Conservation (phyloP, 352 stramenopile genomes). For the Globisporangium barbulae region DNA sequence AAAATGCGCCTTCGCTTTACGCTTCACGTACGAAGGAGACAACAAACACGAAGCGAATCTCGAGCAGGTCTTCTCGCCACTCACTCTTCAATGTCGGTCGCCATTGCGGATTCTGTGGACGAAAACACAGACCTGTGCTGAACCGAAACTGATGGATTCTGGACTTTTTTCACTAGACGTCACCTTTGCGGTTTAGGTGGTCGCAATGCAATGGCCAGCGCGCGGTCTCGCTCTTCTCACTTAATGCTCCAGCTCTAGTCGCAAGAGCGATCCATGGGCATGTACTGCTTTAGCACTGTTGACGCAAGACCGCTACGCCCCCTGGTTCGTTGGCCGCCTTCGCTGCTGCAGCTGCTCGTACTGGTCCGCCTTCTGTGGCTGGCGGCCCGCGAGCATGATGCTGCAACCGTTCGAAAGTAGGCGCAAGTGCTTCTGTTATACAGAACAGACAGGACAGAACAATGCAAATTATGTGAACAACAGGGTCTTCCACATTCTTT, state of each 20-base stretch:
- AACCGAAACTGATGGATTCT: conserved; percentile 14
- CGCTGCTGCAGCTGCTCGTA: not conserved
- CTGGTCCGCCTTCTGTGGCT: not conserved
- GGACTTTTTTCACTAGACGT: conserved; percentile 14
- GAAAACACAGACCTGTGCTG: not conserved
- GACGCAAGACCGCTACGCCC: not conserved
- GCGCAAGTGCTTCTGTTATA: conserved; percentile 49
- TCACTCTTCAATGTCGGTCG: no score
- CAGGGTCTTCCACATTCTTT: not conserved
- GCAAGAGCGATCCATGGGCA: not conserved
- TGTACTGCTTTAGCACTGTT: not conserved
- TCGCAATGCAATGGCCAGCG: not conserved
- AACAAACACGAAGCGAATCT: not conserved
- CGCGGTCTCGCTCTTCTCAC: not conserved
- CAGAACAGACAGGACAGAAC: not conserved
- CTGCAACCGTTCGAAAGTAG: conserved; percentile 72
- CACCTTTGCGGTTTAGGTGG: conserved; percentile 1
- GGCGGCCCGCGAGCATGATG: conserved; percentile 46
- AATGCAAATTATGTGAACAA: not conserved
- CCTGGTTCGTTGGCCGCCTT: not conserved
- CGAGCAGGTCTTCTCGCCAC: no score
- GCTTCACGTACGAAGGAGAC: no score
- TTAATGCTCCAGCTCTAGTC: not conserved
- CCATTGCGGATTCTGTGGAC: not conserved
- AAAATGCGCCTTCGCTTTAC: not conserved